Evolutionary conservation across 139 green algal species (phyloP).

Genomic region (Desmodesmus armatus): DNA sequence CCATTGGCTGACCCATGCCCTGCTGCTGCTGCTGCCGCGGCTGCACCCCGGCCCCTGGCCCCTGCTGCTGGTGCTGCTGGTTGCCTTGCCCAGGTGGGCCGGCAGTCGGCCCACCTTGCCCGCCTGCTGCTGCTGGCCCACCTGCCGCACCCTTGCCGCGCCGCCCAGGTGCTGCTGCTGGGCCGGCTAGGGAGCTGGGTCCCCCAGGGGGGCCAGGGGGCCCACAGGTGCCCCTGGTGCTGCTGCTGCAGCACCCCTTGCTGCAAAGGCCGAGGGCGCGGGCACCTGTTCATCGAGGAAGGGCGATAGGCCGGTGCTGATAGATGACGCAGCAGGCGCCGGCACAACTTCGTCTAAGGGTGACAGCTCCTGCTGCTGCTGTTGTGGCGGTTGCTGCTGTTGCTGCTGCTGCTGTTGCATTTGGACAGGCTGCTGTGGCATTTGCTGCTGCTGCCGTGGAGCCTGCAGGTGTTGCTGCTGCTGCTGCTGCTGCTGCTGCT

Average conservation of each 20-base stretch:
- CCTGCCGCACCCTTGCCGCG: not conserved
- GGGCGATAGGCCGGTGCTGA: not conserved
- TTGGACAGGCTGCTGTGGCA: not conserved
- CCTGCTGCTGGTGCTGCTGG: conserved; percentile 19
- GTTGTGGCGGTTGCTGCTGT: not conserved
- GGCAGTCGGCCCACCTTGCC: no score
- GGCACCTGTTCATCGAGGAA: conserved; percentile 22
- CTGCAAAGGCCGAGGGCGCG: not conserved
- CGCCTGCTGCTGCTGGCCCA: not conserved
- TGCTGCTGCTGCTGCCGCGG: conserved; percentile 17
- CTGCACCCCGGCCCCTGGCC: not conserved
- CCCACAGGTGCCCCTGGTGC: not conserved
- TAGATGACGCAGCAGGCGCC: conserved; percentile 7
- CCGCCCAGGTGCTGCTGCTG: conserved; percentile 39
- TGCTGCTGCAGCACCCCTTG: conserved; percentile 7
- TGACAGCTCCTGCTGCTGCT: conserved; percentile 34
- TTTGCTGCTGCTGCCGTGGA: not conserved
- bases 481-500: conserved; percentile 4
- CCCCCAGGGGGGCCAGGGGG: not conserved
- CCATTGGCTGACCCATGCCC: no score
- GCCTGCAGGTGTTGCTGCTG: not conserved
- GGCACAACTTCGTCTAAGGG: conserved; percentile 34
- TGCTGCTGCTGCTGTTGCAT: conserved; percentile 10
- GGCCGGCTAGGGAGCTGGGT: conserved; percentile 8
- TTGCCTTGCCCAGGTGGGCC: no score